Conservation (phyloP, 805 yeast species). For the Hanseniaspora occidentalis region DNA sequence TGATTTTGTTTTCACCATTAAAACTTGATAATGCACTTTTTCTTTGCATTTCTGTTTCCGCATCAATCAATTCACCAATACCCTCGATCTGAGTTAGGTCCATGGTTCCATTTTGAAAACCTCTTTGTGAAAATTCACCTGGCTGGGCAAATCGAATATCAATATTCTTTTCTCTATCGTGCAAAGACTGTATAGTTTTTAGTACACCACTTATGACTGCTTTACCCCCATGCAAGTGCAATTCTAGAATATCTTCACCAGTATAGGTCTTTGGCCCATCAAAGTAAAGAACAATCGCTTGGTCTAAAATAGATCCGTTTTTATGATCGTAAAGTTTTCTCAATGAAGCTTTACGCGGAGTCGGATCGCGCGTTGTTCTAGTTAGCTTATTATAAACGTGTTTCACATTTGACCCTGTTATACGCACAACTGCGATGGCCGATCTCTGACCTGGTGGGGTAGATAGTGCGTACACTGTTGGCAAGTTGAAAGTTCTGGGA, state of each 20-base stretch:
- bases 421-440: slow-evolving; percentile 76
- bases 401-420: slow-evolving; percentile 59
- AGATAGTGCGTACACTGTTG: slow-evolving; percentile 85
- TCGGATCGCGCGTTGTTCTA: slow-evolving; percentile 24
- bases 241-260: slow-evolving; percentile 81
- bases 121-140: slow-evolving; percentile 85
- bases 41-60: slow-evolving; percentile 87
- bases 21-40: slow-evolving; percentile 61
- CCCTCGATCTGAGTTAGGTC: slow-evolving; percentile 91
- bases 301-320: slow-evolving; percentile 44
- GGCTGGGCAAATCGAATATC: slow-evolving; percentile 74
- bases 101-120: slow-evolving; percentile 70
- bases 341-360: slow-evolving; percentile 43
- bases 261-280: slow-evolving; percentile 71
- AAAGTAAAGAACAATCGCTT: slow-evolving; percentile 61
- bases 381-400: slow-evolving; percentile 38
- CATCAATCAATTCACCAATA: slow-evolving; percentile 74
- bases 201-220: slow-evolving; percentile 69
- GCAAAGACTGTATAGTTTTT: slow-evolving; percentile 42
- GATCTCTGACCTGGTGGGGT: slow-evolving; percentile 63
- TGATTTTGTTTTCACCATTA: slow-evolving; percentile 47
- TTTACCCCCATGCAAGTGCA: slow-evolving; percentile 90
- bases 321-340: slow-evolving; percentile 36
- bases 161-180: slow-evolving; percentile 26
- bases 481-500: slow-evolving; percentile 14